A percentile compares a stretch with the other conserved stretches of the same genome.
Conservation (phyloP, 202 grass and related monocot genomes). For the Musa balbisiana region DNA sequence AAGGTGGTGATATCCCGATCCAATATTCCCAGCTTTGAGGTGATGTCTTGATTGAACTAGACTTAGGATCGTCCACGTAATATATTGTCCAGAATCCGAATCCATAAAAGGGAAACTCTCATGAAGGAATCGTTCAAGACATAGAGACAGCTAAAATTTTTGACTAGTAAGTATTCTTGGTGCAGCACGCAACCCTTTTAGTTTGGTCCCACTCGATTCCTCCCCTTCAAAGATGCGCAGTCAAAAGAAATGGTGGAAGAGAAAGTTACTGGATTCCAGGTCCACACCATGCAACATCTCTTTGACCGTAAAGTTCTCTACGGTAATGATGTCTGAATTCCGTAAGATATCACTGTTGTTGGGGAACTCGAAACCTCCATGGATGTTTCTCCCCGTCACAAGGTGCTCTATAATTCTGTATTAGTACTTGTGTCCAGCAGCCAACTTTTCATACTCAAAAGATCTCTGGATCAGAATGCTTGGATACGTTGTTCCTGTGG, state of each 20-base stretch:
- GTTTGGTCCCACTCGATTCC: conserved; percentile 4
- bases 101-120: too few species aligned
- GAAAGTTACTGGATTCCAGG: conserved; percentile 8
- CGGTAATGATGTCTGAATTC: background rate
- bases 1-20: too few species aligned
- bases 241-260: background rate
- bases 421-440: too few species aligned
- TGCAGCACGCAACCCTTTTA: background rate
- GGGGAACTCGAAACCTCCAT: background rate
- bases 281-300: background rate
- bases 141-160: too few species aligned
- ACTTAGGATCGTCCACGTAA: too few species aligned
- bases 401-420: too few species aligned
- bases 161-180: too few species aligned
- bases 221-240: background rate
- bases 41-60: too few species aligned
- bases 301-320: background rate
- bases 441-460: too few species aligned
- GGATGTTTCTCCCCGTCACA: background rate
- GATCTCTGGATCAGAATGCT: background rate
- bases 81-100: too few species aligned
- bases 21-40: too few species aligned
- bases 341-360: background rate
- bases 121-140: too few species aligned
- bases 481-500: background rate